Evolutionary conservation across 2,329 filamentous ascomycete genomes (phyloP).

Genomic region (Knufia fluminis): DNA sequence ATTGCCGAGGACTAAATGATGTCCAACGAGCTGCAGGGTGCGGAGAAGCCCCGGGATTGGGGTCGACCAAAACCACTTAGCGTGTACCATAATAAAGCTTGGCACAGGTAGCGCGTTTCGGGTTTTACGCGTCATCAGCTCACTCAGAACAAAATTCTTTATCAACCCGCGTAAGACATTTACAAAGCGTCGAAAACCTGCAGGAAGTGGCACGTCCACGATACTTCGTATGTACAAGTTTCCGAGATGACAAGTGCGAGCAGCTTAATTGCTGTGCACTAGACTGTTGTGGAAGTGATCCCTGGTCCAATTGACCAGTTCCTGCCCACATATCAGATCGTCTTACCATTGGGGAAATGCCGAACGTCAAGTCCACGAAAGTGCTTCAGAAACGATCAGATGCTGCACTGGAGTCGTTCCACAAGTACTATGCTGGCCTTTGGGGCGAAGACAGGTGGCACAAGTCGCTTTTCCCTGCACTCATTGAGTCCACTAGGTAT

Average conservation of each 20-base stretch:
- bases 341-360: background rate
- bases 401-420: constrained; percentile 8
- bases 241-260: too few relatives aligned
- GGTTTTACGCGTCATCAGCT: background rate
- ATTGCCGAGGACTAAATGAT: background rate
- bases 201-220: too few relatives aligned
- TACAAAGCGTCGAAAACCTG: too few relatives aligned
- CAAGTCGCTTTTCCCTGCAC: constrained; percentile 9
- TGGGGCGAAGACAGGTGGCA: constrained; percentile 13
- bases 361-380: constrained; percentile 9
- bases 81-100: too few relatives aligned
- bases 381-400: constrained; percentile 10
- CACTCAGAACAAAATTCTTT: background rate
- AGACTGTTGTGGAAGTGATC: too few relatives aligned
- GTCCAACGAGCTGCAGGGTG: too few relatives aligned
- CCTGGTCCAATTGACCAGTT: too few relatives aligned
- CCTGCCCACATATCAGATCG: background rate
- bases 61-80: background rate
- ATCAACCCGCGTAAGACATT: too few relatives aligned
- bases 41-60: background rate
- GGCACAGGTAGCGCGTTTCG: too few relatives aligned
- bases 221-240: too few relatives aligned
- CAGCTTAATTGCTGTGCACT: too few relatives aligned
- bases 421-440: constrained; percentile 8
- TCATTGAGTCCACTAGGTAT: constrained; percentile 11